Evolutionary conservation across 176 grass and related monocot genomes (phyloP), one percentile per base, ranked within the genome.

Genomic region (Eleusine coracana): DNA sequence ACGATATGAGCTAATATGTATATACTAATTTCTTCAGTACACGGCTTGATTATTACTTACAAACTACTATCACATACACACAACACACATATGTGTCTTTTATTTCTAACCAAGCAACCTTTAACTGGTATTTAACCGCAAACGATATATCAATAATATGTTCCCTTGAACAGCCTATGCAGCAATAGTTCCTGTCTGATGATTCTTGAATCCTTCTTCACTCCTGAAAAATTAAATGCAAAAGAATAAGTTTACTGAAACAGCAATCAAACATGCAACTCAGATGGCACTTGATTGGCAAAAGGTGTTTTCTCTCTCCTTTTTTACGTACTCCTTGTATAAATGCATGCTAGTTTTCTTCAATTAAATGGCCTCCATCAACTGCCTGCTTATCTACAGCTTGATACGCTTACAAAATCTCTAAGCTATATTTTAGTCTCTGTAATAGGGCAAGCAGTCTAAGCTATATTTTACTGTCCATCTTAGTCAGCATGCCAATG

Each of bases 31-130:
- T 82, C 55, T 61, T 29, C 67, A 73, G 54, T 28, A 67, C 62
- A 58, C 20, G 11, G 27, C 27, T 73, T 58, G 73, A 56, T 68
- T 34, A 34, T 45, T 83, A 10, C 74, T 63, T 54, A 76, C 36
- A 75, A 46, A 54, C 31, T 74, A 70, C 25, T 34, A 21, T 16
- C 55, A 79, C 74, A 28, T 52, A 68, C 37, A 73, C 67, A 77
- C 48, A 14, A 42, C 68, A 82, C 21, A 36, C 3, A 18, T 9
- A 36, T 29, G 71, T 48, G 0, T 15, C 82, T 42, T 86, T 86
- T 90, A 86, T 86, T 90, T 67, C n/a, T 78, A 61, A 68, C 13
- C 41, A 45, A 86, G 61, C 36, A 41, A 49, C 21, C 50, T 74
- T 45, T 74, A 79, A 62, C 68, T 68, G 8, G 54, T 86, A 23